These are phyloP conservation scores for Leishmania martiniquensis DNA, from an alignment of 208 protist genomes.

Conservation along the genomic window DNA sequence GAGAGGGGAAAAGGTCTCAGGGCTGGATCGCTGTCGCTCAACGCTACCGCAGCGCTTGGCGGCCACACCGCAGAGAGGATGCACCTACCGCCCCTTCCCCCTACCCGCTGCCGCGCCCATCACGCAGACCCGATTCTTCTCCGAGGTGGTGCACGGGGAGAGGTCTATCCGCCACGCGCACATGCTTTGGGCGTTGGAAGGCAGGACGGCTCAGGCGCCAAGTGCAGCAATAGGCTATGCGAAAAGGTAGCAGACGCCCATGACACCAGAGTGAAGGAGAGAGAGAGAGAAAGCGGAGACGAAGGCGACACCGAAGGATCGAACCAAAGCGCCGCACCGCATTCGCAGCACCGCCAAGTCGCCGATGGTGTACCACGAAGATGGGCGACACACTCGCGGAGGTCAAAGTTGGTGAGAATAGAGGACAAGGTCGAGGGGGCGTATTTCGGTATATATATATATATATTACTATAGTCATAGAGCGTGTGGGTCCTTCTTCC, in stretches of 20 bases:
- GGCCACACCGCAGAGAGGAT: background rate
- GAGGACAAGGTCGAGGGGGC: no score
- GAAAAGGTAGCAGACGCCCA: no score
- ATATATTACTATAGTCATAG: no score
- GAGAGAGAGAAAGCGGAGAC: background rate
- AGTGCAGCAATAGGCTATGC: background rate
- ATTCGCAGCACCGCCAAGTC: no score
- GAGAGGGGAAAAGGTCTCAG: background rate
- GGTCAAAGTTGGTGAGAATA: no score
- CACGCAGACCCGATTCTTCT: background rate
- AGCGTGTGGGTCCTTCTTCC: no score
- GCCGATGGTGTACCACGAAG: no score
- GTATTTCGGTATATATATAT: no score
- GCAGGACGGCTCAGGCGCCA: background rate
- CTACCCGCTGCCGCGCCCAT: background rate
- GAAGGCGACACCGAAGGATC: no score
- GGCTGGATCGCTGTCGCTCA: no score
- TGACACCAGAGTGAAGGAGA: background rate
- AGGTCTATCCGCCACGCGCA: background rate
- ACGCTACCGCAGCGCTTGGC: background rate
- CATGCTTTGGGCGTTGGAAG: background rate
- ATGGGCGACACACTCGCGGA: no score
- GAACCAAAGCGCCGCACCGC: no score
- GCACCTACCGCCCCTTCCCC: background rate
- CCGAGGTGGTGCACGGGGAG: background rate